phyloP scores from a whole-genome alignment of 2,329 filamentous ascomycete genomes.

The Aspergillus sp. region DNA sequence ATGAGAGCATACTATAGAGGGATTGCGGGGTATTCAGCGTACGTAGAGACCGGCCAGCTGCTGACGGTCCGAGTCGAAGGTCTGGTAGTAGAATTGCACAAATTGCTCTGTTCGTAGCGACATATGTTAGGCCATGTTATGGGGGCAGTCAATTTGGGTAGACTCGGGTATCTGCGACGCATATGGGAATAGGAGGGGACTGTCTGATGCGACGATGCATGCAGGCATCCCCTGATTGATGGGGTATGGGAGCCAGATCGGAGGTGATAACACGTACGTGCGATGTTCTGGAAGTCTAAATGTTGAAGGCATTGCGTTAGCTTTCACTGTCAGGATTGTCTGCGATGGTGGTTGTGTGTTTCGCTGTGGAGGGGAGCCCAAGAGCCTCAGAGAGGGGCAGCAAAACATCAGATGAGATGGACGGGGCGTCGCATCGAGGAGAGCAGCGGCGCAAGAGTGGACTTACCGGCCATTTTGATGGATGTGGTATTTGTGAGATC shows the following conservation, averaged over 20 bases:
- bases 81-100: slow-evolving; percentile 85
- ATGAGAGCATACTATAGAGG: background rate
- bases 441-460: background rate
- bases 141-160: slow-evolving; percentile 2
- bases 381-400: slow-evolving; percentile 25
- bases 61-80: slow-evolving; percentile 74
- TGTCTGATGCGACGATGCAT: background rate
- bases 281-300: slow-evolving; percentile 42
- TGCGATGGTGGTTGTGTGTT: background rate
- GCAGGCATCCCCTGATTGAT: background rate
- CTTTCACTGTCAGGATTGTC: background rate
- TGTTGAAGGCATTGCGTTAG: slow-evolving; percentile 16
- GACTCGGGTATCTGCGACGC: background rate
- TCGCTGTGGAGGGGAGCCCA: slow-evolving; percentile 18
- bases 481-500: slow-evolving; percentile 16
- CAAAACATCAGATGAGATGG: slow-evolving; percentile 14
- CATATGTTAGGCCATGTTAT: slow-evolving; percentile 19
- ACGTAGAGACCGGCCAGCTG: slow-evolving; percentile 76
- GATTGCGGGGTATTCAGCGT: slow-evolving; percentile 41
- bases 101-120: slow-evolving; percentile 69
- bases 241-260: background rate
- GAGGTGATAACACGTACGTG: slow-evolving; percentile 36
- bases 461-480: slow-evolving; percentile 42
- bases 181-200: background rate
- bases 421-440: background rate